phyloP scores from a whole-genome alignment of 2,329 filamentous ascomycete genomes.

The Alternaria sp. region DNA sequence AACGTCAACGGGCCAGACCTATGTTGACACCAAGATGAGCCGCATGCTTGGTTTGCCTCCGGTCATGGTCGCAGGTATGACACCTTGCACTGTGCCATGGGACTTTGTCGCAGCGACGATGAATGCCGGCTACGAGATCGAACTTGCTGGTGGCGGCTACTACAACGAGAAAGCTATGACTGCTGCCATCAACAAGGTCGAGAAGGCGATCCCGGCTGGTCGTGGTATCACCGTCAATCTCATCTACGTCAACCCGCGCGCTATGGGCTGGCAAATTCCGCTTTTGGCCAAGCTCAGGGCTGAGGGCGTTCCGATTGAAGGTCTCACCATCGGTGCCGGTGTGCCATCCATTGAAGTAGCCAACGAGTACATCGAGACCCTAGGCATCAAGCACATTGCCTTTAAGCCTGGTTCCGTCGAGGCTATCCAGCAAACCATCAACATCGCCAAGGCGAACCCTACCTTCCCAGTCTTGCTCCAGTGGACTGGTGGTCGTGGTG shows the following conservation, averaged over 20 bases:
- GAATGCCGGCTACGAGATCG: conserved; percentile 61
- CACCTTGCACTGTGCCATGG: conserved; percentile 57
- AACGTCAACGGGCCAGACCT: conserved; percentile 87
- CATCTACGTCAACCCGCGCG: conserved; percentile 63
- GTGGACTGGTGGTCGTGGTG: conserved; percentile 61
- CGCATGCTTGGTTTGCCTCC: conserved; percentile 58
- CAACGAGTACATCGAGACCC: conserved; percentile 65
- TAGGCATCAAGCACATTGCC: conserved; percentile 59
- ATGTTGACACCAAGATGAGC: conserved; percentile 84
- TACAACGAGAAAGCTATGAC: conserved; percentile 57
- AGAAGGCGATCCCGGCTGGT: conserved; percentile 56
- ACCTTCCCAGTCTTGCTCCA: conserved; percentile 58
- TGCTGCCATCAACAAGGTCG: conserved; percentile 58
- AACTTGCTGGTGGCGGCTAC: conserved; percentile 62
- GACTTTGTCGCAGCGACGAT: conserved; percentile 64
- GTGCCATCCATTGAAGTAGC: conserved; percentile 59
- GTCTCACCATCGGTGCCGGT: conserved; percentile 59
- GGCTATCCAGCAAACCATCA: conserved; percentile 58
- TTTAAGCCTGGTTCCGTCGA: conserved; percentile 60
- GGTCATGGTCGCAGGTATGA: conserved; percentile 61
- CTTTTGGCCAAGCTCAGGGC: conserved; percentile 58
- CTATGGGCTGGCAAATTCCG: conserved; percentile 63
- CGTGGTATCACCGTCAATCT: conserved; percentile 63
- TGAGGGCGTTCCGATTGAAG: conserved; percentile 58
- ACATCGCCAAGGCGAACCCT: conserved; percentile 58